A percentile compares a stretch with the other conserved stretches of the same genome.
These are phyloP conservation scores for Capsicum pubescens DNA, from an alignment of 257 asterid genomes.

Conservation along the genomic window DNA sequence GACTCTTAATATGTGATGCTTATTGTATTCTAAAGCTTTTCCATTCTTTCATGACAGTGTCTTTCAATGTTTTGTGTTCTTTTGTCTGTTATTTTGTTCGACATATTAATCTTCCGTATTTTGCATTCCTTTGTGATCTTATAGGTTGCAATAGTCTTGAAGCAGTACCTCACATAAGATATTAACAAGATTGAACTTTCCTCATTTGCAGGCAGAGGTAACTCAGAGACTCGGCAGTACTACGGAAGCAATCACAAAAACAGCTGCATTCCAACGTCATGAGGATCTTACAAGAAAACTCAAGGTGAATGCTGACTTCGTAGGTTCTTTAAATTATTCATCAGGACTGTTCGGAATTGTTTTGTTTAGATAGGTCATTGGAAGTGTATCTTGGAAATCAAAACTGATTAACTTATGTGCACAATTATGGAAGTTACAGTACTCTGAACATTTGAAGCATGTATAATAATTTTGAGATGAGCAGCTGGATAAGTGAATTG, in stretches of 20 bases:
- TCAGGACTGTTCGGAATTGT: not conserved
- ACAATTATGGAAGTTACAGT: constrained; percentile 20
- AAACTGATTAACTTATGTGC: not conserved
- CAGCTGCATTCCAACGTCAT: constrained; percentile 64
- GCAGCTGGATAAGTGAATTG: constrained; percentile 2
- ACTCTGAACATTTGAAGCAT: constrained; percentile 6
- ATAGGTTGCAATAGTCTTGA: not conserved
- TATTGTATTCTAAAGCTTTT: not conserved
- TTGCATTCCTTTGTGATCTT: not conserved
- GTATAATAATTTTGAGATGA: not conserved
- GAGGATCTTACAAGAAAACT: constrained; percentile 85
- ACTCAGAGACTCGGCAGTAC: constrained; percentile 77
- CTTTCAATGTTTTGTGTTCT: not conserved
- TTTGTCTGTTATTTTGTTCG: not conserved
- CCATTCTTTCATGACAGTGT: constrained; percentile 1
- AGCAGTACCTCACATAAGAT: constrained; percentile 7
- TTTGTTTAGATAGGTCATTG: not conserved
- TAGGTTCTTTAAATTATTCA: constrained; percentile 13
- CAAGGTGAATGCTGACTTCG: constrained; percentile 47
- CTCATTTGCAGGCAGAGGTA: constrained; percentile 69
- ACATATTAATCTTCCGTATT: not conserved
- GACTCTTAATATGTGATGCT: not conserved
- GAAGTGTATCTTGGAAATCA: constrained; percentile 14
- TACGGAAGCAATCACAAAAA: constrained; percentile 46
- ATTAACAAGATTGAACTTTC: constrained; percentile 10